Conservation (phyloP, 2,329 filamentous ascomycete species). For the Pseudomassariella vexata region DNA sequence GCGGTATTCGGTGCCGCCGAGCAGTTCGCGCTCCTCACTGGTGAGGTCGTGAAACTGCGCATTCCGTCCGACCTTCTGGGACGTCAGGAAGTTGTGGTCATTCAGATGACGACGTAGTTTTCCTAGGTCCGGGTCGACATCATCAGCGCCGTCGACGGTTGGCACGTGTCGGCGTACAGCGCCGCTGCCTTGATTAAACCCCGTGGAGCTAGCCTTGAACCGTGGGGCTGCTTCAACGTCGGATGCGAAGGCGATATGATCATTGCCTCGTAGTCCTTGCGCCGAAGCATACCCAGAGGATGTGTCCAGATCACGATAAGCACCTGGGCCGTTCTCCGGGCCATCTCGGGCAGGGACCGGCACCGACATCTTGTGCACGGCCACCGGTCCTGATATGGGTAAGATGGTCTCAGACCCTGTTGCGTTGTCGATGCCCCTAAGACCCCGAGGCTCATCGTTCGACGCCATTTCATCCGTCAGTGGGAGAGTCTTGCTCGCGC, state of each 20-base stretch:
- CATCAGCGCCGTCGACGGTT: background rate
- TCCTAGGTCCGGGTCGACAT: background rate
- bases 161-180: slow-evolving; percentile 1
- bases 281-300: background rate
- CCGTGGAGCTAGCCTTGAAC: slow-evolving; percentile 1
- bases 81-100: slow-evolving; percentile 7
- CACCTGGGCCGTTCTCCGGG: background rate
- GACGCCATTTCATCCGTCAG: background rate
- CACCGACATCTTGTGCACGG: slow-evolving; percentile 4
- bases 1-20: slow-evolving; percentile 48
- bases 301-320: too few species aligned
- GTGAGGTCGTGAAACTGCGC: slow-evolving; percentile 43
- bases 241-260: slow-evolving; percentile 6
- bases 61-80: slow-evolving; percentile 32
- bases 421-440: background rate
- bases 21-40: slow-evolving; percentile 38
- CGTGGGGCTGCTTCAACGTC: background rate
- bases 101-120: background rate
- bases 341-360: background rate
- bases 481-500: background rate
- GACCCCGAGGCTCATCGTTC: background rate
- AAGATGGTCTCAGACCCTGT: slow-evolving; percentile 1
- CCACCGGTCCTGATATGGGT: slow-evolving; percentile 7
- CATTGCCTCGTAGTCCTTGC: background rate
- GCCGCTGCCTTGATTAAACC: background rate